Evolutionary conservation across 768 basidiomycete species (phyloP).

Genomic region (Leccinum subgranulosum): DNA sequence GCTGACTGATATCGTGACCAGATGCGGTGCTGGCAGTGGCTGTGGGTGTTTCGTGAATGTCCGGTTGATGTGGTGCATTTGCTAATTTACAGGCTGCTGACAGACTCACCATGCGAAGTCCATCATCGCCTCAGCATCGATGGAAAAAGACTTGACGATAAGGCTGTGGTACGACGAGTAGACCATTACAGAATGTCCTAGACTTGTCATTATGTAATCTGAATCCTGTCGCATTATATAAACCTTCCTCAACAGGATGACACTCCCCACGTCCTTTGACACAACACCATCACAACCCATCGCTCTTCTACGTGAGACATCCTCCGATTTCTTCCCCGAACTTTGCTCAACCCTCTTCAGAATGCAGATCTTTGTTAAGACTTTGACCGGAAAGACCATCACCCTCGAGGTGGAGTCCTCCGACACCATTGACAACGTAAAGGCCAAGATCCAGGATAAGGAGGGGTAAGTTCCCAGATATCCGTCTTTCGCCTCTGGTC

Average conservation of each 20-base stretch:
- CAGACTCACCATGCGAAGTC: constrained; percentile 74
- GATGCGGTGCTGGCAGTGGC: constrained; percentile 76
- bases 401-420: constrained; percentile 29
- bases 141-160: constrained; percentile 86
- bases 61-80: not conserved
- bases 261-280: not conserved
- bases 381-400: constrained; percentile 85
- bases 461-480: constrained; percentile 39
- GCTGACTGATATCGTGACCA: constrained; percentile 7
- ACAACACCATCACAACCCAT: not conserved
- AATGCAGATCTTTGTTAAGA: constrained; percentile 80
- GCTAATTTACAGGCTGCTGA: not conserved
- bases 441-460: constrained; percentile 65
- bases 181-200: not conserved
- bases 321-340: not conserved
- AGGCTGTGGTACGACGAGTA: constrained; percentile 68
- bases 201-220: not conserved
- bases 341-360: not conserved
- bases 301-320: constrained; percentile 3
- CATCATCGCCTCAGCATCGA: constrained; percentile 83
- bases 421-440: constrained; percentile 27
- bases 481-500: not conserved
- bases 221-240: constrained; percentile 22
- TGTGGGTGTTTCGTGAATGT: constrained; percentile 37
- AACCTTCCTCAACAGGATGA: not conserved